Percentiles rank a stretch among this genome's conserved stretches.
These are phyloP conservation scores for Dactylonectria estremocensis DNA, from an alignment of 2,329 filamentous ascomycete species.

Conservation along the genomic window DNA sequence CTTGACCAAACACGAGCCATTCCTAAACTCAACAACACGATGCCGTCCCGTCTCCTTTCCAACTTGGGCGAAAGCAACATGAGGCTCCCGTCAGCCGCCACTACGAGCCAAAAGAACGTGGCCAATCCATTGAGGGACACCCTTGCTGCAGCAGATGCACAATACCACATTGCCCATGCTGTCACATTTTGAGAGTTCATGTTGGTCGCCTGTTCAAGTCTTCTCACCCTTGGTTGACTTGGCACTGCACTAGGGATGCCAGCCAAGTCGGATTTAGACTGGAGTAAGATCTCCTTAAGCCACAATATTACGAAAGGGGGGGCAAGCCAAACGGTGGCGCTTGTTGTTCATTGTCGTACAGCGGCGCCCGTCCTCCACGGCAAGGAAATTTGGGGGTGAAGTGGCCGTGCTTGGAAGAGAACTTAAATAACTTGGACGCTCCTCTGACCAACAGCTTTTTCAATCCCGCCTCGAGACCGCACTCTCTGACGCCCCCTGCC, in stretches of 20 bases:
- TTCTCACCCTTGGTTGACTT: slow-evolving; percentile 32
- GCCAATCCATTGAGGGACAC: slow-evolving; percentile 26
- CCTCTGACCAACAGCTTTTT: slow-evolving; percentile 11
- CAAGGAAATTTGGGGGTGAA: neutral
- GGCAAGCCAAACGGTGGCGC: slow-evolving; percentile 5
- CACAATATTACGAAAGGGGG: neutral
- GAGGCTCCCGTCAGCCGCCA: slow-evolving; percentile 9
- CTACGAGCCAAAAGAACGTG: neutral
- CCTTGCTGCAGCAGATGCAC: slow-evolving; percentile 35
- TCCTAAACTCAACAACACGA: neutral
- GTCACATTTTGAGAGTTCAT: slow-evolving; percentile 17
- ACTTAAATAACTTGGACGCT: neutral
- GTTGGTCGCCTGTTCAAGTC: slow-evolving; percentile 24
- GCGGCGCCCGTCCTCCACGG: neutral
- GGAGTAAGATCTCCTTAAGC: neutral
- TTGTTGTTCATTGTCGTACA: slow-evolving; percentile 20
- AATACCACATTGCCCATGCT: slow-evolving; percentile 36
- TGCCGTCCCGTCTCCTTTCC: slow-evolving; percentile 5
- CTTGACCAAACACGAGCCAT: neutral
- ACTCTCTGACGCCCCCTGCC: slow-evolving; percentile 23
- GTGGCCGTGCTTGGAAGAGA: neutral
- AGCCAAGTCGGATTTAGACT: slow-evolving; percentile 3
- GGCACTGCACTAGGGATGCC: slow-evolving; percentile 32
- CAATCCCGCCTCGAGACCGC: neutral
- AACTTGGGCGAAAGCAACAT: slow-evolving; percentile 19